A percentile compares a stretch with the other conserved stretches of the same genome.
These are phyloP conservation scores for Penicillium nucicola DNA, from an alignment of 495 filamentous ascomycete genomes.

Conservation along the genomic window DNA sequence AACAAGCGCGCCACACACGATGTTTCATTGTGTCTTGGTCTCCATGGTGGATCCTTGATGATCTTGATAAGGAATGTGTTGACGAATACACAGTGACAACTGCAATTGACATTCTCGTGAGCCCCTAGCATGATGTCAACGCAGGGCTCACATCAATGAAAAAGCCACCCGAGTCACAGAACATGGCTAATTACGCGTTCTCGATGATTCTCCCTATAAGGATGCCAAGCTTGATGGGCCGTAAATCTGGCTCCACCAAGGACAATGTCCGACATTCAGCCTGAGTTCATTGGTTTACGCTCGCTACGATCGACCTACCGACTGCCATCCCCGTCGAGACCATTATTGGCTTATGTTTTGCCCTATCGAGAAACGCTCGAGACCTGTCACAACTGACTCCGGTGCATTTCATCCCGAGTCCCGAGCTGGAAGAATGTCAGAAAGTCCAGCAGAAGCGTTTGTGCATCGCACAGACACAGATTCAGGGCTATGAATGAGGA, in stretches of 20 bases:
- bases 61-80: constrained; percentile 1
- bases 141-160: too few relatives aligned
- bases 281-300: constrained; percentile 4
- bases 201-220: constrained; percentile 9
- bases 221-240: constrained; percentile 7
- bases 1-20: not conserved
- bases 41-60: not conserved
- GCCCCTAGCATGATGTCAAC: constrained; percentile 11
- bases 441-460: too few relatives aligned
- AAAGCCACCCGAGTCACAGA: too few relatives aligned
- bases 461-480: too few relatives aligned
- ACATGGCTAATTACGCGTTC: constrained; percentile 15
- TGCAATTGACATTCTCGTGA: not conserved
- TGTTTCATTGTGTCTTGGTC: not conserved
- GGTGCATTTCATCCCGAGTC: too few relatives aligned
- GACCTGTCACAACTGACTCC: too few relatives aligned
- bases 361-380: not conserved
- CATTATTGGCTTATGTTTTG: not conserved
- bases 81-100: not conserved
- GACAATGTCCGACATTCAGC: constrained; percentile 1
- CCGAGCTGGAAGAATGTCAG: too few relatives aligned
- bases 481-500: too few relatives aligned
- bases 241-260: constrained; percentile 12
- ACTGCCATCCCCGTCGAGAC: not conserved
- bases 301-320: constrained; percentile 7